Base-by-base conservation (phyloP, 176 grass and related monocot species). In the Stipa capillata region DNA sequence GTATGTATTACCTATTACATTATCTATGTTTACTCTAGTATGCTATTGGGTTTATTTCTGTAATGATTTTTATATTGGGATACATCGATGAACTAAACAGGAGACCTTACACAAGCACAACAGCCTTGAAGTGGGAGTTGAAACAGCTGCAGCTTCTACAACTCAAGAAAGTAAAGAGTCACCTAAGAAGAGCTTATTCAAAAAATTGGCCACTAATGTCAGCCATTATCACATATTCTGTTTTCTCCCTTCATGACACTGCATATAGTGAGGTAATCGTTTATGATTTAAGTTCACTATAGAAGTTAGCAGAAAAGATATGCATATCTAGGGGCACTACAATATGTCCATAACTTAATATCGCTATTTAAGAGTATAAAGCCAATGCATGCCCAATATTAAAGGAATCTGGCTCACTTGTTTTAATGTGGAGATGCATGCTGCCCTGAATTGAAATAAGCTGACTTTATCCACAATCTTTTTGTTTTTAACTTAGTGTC, bases 141-240 rank as follows among this genome's bases (percentile, higher is more conserved):
- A 62, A 37, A 61, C 73, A 35, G 49, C 72, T 8, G 36, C 74
- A 25, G n/a, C 21, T 55, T 37, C 49, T 37, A 27, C 35, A 50
- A 75, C 34, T 29, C 78, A 64, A 83, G 53, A 69, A 63, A 73
- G 59, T 51, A 47, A 74, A 76, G 67, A 70, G 15, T 31, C 36
- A 28, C 35, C 18, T 36, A 52, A 79, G 32, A 73, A 80, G 58
- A 91, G 61, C 29, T 67, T 94, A 60, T 77, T 87, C 5, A 94
- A n/a, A 86, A 69, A 97, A 97, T 50, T 75, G 89, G 89, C 91
- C 94, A 59, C 75, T 97, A 80, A 90, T 97, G 82, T 92, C 91
- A 27, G 82, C 89, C 3, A 91, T 97, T 72, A 74, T 90, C 28
- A 56, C 79, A 32, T 94, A 87, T 6, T 90, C 81, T 82, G 74